Evolutionary conservation across 768 basidiomycete species (phyloP).

Genomic region (Russula griseocarnosa): DNA sequence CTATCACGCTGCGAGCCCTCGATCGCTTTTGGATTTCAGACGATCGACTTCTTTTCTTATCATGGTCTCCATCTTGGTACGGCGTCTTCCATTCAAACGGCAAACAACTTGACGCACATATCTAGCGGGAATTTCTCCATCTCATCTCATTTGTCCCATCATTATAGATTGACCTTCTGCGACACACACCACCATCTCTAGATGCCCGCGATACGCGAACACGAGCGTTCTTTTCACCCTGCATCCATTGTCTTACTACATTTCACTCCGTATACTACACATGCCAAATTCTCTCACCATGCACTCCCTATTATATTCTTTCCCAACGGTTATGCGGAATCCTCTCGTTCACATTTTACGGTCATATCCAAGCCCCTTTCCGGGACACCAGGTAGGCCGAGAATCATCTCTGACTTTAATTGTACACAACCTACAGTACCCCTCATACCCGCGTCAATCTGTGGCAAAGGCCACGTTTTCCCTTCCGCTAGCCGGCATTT

Average conservation of each 20-base stretch:
- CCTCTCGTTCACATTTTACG: neutral
- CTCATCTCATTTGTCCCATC: neutral
- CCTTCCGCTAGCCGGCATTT: neutral
- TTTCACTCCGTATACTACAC: neutral
- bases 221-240: neutral
- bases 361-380: neutral
- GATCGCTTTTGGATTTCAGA: neutral
- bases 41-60: neutral
- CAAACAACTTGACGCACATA: neutral
- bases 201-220: neutral
- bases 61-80: neutral
- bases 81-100: neutral
- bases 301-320: neutral
- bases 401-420: neutral
- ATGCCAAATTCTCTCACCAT: conserved; percentile 1
- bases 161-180: conserved; percentile 3
- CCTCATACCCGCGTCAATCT: neutral
- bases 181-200: conserved; percentile 3
- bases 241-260: neutral
- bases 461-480: neutral
- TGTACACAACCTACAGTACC: neutral
- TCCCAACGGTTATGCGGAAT: neutral
- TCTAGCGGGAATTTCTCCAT: neutral
- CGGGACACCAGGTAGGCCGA: neutral
- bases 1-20: neutral